Evolutionary conservation across 2,329 filamentous ascomycete species (phyloP).

Genomic region (Endothia cerciana): DNA sequence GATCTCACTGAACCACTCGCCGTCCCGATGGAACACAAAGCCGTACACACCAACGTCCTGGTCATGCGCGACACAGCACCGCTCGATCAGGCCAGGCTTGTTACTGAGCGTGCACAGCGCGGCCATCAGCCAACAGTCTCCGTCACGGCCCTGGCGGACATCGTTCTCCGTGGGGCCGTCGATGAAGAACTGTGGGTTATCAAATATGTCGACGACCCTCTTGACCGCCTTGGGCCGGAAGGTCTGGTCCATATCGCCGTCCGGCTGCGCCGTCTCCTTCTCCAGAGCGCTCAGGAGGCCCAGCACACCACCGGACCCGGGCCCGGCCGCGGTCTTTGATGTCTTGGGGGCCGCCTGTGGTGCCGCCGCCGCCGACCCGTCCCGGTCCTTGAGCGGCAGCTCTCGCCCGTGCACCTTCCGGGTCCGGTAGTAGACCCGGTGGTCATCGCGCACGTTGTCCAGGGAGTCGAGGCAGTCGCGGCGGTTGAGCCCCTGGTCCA

Average conservation of each 20-base stretch:
- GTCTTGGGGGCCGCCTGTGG: background rate
- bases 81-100: conserved; percentile 71
- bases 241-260: conserved; percentile 28
- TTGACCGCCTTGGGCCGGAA: conserved; percentile 63
- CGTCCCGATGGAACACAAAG: conserved; percentile 82
- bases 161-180: conserved; percentile 78
- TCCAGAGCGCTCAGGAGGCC: conserved; percentile 21
- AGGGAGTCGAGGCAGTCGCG: conserved; percentile 55
- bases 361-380: conserved; percentile 11
- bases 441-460: conserved; percentile 37
- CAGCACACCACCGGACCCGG: conserved; percentile 12
- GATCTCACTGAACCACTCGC: conserved; percentile 69
- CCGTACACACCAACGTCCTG: conserved; percentile 80
- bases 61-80: conserved; percentile 73
- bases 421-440: conserved; percentile 22
- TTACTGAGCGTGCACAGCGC: conserved; percentile 78
- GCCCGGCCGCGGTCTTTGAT: conserved; percentile 3
- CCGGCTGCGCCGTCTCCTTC: conserved; percentile 4
- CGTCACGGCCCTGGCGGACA: conserved; percentile 76
- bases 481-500: conserved; percentile 66
- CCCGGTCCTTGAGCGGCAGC: conserved; percentile 33
- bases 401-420: conserved; percentile 18
- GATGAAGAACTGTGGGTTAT: conserved; percentile 75
- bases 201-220: conserved; percentile 75
- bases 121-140: conserved; percentile 87